Conservation (phyloP, 345 rosid species). For the Moringa oleifera region DNA sequence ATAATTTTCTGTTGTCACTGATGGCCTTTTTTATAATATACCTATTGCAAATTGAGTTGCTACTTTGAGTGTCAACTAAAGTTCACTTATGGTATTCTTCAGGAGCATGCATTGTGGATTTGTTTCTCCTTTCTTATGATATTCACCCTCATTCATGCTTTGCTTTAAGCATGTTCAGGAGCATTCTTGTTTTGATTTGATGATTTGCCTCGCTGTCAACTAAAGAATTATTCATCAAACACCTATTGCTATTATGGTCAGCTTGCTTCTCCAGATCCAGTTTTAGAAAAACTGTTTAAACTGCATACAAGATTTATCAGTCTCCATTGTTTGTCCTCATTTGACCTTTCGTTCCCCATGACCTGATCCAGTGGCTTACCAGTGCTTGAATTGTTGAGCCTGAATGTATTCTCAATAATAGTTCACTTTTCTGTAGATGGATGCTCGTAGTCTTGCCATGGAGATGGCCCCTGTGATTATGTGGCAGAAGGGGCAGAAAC, state of each 20-base stretch:
- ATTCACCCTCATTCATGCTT: not conserved
- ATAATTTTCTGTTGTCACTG: too few relatives aligned
- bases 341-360: not conserved
- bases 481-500: constrained; percentile 72
- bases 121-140: not conserved
- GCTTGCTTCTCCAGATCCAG: not conserved
- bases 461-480: constrained; percentile 85
- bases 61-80: too few relatives aligned
- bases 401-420: too few relatives aligned
- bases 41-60: too few relatives aligned
- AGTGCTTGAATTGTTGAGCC: not conserved
- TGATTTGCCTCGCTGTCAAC: not conserved
- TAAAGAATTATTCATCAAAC: too few relatives aligned
- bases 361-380: not conserved
- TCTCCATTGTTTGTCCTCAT: not conserved
- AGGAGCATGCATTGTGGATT: not conserved
- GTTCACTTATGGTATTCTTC: too few relatives aligned
- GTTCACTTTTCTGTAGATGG: constrained; percentile 55
- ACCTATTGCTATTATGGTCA: not conserved
- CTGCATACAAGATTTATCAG: not conserved
- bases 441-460: constrained; percentile 77
- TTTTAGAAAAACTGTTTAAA: too few relatives aligned
- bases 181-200: not conserved
- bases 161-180: not conserved
- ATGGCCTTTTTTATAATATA: too few relatives aligned